phyloP scores from a whole-genome alignment of 768 basidiomycete species.

The Collybiopsis confluens region DNA sequence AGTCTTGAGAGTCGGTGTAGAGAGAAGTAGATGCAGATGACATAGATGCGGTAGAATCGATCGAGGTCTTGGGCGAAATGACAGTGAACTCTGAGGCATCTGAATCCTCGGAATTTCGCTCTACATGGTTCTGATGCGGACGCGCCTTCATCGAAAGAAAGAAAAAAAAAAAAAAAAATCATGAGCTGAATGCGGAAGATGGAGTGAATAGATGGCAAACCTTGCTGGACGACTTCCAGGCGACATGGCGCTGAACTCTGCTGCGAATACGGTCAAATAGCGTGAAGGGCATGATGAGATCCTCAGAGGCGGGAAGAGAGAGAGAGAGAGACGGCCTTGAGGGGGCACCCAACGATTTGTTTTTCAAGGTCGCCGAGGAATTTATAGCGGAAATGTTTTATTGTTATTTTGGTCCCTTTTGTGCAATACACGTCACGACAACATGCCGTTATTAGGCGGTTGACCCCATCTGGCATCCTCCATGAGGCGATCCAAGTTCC shows the following conservation, averaged over 20 bases:
- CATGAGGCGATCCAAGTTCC: slow-evolving; percentile 2
- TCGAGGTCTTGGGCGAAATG: background rate
- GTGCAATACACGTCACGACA: background rate
- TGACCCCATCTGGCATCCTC: background rate
- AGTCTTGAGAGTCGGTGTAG: background rate
- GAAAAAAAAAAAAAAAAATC: background rate
- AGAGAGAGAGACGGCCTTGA: background rate
- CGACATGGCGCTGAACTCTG: background rate
- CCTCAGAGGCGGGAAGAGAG: background rate
- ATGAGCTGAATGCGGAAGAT: too few relatives aligned
- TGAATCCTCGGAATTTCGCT: slow-evolving; percentile 3
- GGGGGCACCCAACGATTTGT: background rate
- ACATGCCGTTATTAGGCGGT: slow-evolving; percentile 1
- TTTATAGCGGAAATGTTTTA: slow-evolving; percentile 2
- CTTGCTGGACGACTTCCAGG: background rate
- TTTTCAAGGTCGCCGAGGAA: background rate
- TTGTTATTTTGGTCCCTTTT: background rate
- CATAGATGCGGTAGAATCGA: background rate
- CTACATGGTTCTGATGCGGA: background rate
- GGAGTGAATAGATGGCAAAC: background rate
- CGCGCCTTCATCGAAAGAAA: background rate
- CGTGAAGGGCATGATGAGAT: background rate
- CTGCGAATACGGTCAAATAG: slow-evolving; percentile 3
- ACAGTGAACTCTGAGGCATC: background rate
- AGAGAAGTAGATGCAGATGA: background rate